Conservation (phyloP, 1,139 yeast genomes). For the Scheffersomyces illinoinensis region DNA sequence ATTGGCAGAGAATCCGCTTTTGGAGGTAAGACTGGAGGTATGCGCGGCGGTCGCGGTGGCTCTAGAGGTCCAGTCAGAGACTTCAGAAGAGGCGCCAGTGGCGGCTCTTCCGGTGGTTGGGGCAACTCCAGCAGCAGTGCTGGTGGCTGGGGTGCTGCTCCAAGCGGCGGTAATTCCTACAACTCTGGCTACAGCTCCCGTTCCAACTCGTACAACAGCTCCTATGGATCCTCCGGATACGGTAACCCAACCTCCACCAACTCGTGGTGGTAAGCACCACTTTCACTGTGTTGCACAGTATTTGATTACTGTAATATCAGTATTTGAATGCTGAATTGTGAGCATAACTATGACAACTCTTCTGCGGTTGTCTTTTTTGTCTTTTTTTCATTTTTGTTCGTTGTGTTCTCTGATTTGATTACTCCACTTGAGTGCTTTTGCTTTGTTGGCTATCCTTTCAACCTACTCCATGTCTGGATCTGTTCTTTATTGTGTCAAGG, state of each 20-base stretch:
- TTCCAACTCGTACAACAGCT: conserved; percentile 15
- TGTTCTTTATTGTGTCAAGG: conserved; percentile 15
- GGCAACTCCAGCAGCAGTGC: conserved; percentile 21
- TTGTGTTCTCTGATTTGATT: conserved; percentile 7
- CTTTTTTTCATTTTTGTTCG: conserved; percentile 6
- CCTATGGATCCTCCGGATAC: conserved; percentile 23
- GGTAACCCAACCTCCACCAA: conserved; percentile 36
- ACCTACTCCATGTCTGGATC: conserved; percentile 33
- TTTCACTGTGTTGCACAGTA: conserved; percentile 3
- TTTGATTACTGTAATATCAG: neutral
- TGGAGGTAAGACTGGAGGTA: conserved; percentile 48
- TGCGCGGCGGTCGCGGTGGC: conserved; percentile 48
- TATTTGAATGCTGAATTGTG: conserved; percentile 1
- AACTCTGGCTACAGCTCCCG: conserved; percentile 22
- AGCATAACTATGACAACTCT: neutral
- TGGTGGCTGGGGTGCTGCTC: conserved; percentile 14
- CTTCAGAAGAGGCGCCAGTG: conserved; percentile 51
- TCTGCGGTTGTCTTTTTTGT: conserved; percentile 1
- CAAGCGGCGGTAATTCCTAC: conserved; percentile 23
- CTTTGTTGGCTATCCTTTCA: conserved; percentile 8
- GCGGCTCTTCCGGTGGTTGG: conserved; percentile 28
- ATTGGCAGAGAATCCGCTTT: conserved; percentile 76
- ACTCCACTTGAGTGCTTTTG: conserved; percentile 16
- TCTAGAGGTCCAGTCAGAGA: conserved; percentile 51
- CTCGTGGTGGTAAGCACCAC: conserved; percentile 42